Base-by-base conservation (phyloP, 306 rosid genomes). In the Oxytropis ochrocephala region DNA sequence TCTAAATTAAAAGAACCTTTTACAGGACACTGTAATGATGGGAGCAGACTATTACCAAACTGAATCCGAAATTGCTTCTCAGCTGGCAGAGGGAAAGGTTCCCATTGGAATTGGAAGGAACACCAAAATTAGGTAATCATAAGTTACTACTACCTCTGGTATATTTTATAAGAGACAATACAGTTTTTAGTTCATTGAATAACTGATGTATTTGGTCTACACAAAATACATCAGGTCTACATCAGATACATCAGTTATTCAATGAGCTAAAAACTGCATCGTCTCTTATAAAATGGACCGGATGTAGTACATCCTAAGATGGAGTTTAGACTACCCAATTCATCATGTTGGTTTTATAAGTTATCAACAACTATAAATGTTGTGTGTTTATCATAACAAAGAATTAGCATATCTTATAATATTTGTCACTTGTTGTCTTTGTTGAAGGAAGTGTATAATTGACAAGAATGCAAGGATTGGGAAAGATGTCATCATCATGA, bases 31-130 rank as follows among this genome's bases (percentile, higher is more conserved):
- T 6, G 58, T 93, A 52, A 90, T 93, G 98, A 83, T 93, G 97
- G 98, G 98, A 71, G 98, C 98, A 41, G 94, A 90, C 83, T 21
- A 43, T 52, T 93, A 93, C 85, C 97, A 93, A 90, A 93, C 98
- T 19, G 97, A 93, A 81, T 47, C 94, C 9, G 98, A 93, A 86
- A 93, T 93, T 24, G 94, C 91, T 55, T 80, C 87, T 63, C 83
- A 86, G 32, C 69, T 90, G 39, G 97, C 94, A 7, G 87, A 85
- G 29, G 88, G 91, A 30, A 86, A 86, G 79, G 91, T 93, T 47
- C 98, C 98, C 2, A 82, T 93, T 13, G 97, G 98, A 32, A 78
- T 93, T 33, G 98, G 97, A 79, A 62, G 69, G 65, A 90, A 88
- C 77, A 80, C 94, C 54, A 93, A 90, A 76, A 84, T 88, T 7